Evolutionary conservation across 192 early-diverging fungal genomes (phyloP), one percentile per base, ranked within the genome.

Genomic region (Linnemannia elongata): DNA sequence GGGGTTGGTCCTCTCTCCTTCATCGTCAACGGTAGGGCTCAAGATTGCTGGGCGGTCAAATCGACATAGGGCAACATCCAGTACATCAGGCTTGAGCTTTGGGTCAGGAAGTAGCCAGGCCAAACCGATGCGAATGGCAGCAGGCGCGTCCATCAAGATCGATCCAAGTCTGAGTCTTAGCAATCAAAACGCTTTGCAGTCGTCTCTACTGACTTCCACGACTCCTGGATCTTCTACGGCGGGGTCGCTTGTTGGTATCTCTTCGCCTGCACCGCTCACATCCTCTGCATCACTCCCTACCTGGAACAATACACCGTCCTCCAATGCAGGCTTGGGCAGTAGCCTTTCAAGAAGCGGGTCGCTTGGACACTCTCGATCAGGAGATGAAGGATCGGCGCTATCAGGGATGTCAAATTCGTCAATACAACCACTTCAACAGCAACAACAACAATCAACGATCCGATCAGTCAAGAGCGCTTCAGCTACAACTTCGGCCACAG

Each of bases 71-170:
- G 69, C 45, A 60, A 36, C 70, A 6, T 75, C 83, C 22, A 78
- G 76, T 35, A 78, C 72, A 2, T n/a, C 69, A 6, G 66, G 77
- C 15, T 60, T 72, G 49, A 82, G 39, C 24, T 60, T 39, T 47
- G 60, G 30, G 4, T 54, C 22, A 45, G 39, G 60, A 7, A 55
- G 12, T 73, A 78, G 3, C 30, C 52, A 4, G 4, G 36, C 36
- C 24, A 86, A 80, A 52, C 83, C 83, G 6, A 69, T 86, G 75
- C 52, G 78, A 18, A 86, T 86, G 33, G 83, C 83, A 18, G 83
- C 78, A 68, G 78, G 83, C 10, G 78, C 83, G 18, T 72, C 78
- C 8, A 79, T 85, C 42, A 85, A 72, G 38, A 69, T 85, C 30
- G 83, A 85, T 60, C 7, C 55, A 60, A 60, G 55, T 60, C 36